A percentile compares a stretch with the other conserved stretches of the same genome.
phyloP scores from a whole-genome alignment of 2,329 filamentous ascomycete species.

The Stagonosporopsis chrysanthemi region DNA sequence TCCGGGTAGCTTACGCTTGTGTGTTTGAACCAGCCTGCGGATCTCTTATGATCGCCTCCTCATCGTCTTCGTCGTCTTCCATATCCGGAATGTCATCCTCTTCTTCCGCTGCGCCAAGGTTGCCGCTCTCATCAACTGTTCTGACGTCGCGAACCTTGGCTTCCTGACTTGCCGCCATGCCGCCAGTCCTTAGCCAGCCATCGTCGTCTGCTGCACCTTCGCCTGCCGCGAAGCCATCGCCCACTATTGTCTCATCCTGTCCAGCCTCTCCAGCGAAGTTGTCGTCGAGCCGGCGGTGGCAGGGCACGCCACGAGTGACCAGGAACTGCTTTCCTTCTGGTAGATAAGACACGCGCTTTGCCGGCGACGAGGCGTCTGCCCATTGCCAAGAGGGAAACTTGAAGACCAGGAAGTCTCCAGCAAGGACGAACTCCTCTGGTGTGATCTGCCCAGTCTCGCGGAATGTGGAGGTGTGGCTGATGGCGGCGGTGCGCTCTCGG shows the following conservation, averaged over 20 bases:
- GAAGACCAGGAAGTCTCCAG: constrained; percentile 97
- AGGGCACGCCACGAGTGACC: constrained; percentile 92
- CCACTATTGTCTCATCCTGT: constrained; percentile 84
- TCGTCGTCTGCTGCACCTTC: constrained; percentile 70
- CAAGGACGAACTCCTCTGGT: constrained; percentile 93
- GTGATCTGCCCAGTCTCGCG: constrained; percentile 94
- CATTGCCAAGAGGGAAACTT: constrained; percentile 99
- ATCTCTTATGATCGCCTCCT: constrained; percentile 88
- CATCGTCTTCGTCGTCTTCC: constrained; percentile 94
- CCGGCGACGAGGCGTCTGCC: constrained; percentile 84
- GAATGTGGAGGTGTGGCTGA: constrained; percentile 91
- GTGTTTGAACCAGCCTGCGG: constrained; percentile 59
- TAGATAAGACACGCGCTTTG: constrained; percentile 80
- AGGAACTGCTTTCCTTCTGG: constrained; percentile 93
- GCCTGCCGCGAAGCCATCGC: constrained; percentile 70
- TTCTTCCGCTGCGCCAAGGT: constrained; percentile 77
- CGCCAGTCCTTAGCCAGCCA: constrained; percentile 90
- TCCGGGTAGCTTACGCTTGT: constrained; percentile 59
- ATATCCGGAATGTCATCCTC: constrained; percentile 92
- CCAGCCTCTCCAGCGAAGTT: constrained; percentile 91
- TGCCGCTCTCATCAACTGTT: constrained; percentile 88
- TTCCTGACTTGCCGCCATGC: constrained; percentile 76
- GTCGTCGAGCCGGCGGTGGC: constrained; percentile 87
- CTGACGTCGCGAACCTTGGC: constrained; percentile 81
- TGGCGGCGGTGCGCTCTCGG: constrained; percentile 88